Base-by-base conservation (phyloP, 371 early-diverging fungal species). In the Mortierella sp. region DNA sequence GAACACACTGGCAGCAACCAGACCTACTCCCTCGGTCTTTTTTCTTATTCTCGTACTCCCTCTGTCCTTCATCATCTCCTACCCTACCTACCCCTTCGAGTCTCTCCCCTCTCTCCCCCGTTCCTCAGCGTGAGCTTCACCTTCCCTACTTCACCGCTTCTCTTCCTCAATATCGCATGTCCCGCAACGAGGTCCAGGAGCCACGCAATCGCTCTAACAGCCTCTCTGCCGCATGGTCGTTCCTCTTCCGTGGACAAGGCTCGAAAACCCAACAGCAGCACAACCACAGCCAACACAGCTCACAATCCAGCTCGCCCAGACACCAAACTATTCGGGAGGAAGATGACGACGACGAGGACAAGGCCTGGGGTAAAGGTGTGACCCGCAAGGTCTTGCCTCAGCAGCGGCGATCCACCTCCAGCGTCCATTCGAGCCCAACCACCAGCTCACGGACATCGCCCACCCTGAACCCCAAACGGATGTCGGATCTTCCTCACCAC, bases 301-400 rank as follows among this genome's bases (percentile, higher is more conserved):
- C 46, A 34, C 67, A 74, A 31, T 26, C 53, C 40, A 73, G 73
- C n/a, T 70, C 83, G 24, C 14, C 80, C 16, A 77, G 77, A 44
- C 81, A 74, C 46, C 76, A 73, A n/a, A 78, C 84, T 28, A 84
- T 84, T 59, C 64, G 71, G 40, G 84, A 84, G 40, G 84, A 83
- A 34, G 82, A 78, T 5, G 79, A 79, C n/a, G 84, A 84, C 16
- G 84, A 84, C 24, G 84, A 75, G 61, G 80, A 84, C 37, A 77
- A 71, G 54, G 81, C 75, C 51, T 75, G 78, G 54, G 84, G 77
- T 19, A 84, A 84, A 40, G 84, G 84, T 6, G 70, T 84, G 48
- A 80, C 84, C 48, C 80, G 84, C 67, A 84, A 84, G 34, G 78
- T 84, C 70, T 34, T 84, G 50, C 84, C 84, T 43, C 82, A 82